Base-by-base conservation (phyloP, 169 alveolate genomes). In the Plasmodium yoelii region DNA sequence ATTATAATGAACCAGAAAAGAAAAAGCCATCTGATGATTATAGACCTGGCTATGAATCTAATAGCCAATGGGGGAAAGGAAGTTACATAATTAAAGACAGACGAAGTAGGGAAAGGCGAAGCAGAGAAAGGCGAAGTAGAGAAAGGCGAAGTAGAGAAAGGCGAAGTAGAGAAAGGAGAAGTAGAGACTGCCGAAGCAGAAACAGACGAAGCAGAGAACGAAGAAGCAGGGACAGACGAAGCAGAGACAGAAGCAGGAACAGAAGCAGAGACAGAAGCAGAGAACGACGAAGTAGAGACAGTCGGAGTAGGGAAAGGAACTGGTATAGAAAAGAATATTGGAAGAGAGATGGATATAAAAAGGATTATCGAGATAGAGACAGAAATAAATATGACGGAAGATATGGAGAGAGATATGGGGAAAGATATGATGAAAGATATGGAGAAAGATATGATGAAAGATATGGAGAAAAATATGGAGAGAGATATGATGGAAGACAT, bases 111-210 rank as follows among this genome's bases (percentile, higher is more conserved):
- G 87, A 39, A 42, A 61, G 51, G 15, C 12, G 87, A 22, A 53
- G 42, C 8, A 72, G 53, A n/a, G 71, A 47, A 2, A 24, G 68
- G 6, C 9, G 5, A 6, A 51, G 55, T 44, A 61, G 68, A 6
- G 19, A 61, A 12, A 34, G 68, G 15, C 6, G 56, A 0, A 22
- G 68, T 13, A 13, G 34, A 22, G 5, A 2, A 10, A 55, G 55
- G n/a, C 7, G 39, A 5, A 51, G 47, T 12, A 51, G 72, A 26
- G 72, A 42, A 5, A 44, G 18, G 9, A 24, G 69, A 53, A 71
- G 57, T 4, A 69, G 80, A 19, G 80, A 69, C 6, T 46, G 80
- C 8, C 3, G 49, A 28, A 72, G 69, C 7, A 53, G 87, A 24
- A 55, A 69, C 10, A 72, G 24, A 7, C 9, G 46, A 15, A 59